phyloP scores from a whole-genome alignment of 1,284 basidiomycete genomes.

The Garcileccinum viscosum region DNA sequence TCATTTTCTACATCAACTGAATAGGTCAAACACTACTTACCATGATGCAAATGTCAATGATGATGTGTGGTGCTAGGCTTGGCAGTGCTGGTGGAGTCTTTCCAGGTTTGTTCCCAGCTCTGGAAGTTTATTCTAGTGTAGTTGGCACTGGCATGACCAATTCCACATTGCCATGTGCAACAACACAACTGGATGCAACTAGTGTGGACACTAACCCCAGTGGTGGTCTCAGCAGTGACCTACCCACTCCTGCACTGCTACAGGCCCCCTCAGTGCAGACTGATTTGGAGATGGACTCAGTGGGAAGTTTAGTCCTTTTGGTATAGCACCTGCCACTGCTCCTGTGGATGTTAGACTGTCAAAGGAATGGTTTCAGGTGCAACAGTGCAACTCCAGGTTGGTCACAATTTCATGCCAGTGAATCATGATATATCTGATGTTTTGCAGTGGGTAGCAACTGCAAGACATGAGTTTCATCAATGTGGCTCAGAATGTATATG shows the following conservation, averaged over 20 bases:
- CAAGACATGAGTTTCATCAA: conserved; percentile 89
- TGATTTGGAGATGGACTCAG: conserved; percentile 22
- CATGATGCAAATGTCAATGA: conserved; percentile 79
- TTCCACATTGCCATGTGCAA: conserved; percentile 25
- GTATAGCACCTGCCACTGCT: conserved; percentile 48
- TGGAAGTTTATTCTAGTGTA: conserved; percentile 27
- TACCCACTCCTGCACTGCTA: conserved; percentile 47
- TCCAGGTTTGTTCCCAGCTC: background rate
- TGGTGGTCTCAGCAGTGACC: conserved; percentile 9
- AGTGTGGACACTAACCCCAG: no score
- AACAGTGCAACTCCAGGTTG: conserved; percentile 79
- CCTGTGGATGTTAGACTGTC: conserved; percentile 72
- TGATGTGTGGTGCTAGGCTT: conserved; percentile 54
- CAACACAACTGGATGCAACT: conserved; percentile 15
- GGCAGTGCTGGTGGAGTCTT: conserved; percentile 14
- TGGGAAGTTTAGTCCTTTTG: conserved; percentile 34
- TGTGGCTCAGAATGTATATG: conserved; percentile 87
- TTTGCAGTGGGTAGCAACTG: conserved; percentile 65
- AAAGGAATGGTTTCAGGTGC: conserved; percentile 89
- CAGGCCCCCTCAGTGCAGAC: conserved; percentile 47
- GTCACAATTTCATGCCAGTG: background rate
- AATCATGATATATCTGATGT: background rate
- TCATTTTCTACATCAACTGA: conserved; percentile 4
- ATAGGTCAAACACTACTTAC: conserved; percentile 73
- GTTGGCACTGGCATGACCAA: conserved; percentile 40